Evolutionary conservation across 2,329 filamentous ascomycete genomes (phyloP), one percentile per base, ranked within the genome.

Genomic region (Penicillium sp.): DNA sequence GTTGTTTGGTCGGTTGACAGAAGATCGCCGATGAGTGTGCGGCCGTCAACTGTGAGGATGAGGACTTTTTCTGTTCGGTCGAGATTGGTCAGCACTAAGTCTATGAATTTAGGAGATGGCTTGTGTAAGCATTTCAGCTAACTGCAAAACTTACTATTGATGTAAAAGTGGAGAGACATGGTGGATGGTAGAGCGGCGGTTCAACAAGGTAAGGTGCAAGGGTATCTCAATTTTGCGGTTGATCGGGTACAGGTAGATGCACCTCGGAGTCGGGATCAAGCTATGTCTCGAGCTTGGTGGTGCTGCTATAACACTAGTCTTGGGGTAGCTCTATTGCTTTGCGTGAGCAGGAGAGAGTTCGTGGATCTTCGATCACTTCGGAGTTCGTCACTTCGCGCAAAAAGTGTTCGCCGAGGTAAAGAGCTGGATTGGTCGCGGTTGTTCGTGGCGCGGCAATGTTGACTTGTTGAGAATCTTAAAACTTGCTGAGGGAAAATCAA

Each of bases 21-120:
- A 53, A 99, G 86, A 2, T 83, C 93, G 59, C 94, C 94, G 61
- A 91, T 83, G 23, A 93, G 79, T 47, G 91, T 96, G 68, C 93
- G 88, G 51, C 93, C 94, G 77, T 97, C 94, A 66, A 91, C 89
- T 29, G 94, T 97, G 63, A 97, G 85, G 70, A 97, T 89, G 58
- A 93, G 83, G 67, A 97, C 91, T 77, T 91, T 96, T 78, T 96
- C 94, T 97, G 70, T 38, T 21, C 5, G 31, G 9, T 19, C 1
- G 17, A 45, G 13, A 4, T 13, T 25, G n/a, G 31, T 66, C 44
- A 64, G 57, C 23, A 38, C 29, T 10, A 12, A 19, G 6, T 27
- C 35, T 19, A 25, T 25, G n/a, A 9, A 12, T n/a, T 9, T 39
- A 29, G 33, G 21, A 31, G 19, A 43, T 23, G n/a, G 17, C 1